These are phyloP conservation scores for Chlamydomonas asymmetrica DNA, from an alignment of 139 green algal species.

Conservation along the genomic window DNA sequence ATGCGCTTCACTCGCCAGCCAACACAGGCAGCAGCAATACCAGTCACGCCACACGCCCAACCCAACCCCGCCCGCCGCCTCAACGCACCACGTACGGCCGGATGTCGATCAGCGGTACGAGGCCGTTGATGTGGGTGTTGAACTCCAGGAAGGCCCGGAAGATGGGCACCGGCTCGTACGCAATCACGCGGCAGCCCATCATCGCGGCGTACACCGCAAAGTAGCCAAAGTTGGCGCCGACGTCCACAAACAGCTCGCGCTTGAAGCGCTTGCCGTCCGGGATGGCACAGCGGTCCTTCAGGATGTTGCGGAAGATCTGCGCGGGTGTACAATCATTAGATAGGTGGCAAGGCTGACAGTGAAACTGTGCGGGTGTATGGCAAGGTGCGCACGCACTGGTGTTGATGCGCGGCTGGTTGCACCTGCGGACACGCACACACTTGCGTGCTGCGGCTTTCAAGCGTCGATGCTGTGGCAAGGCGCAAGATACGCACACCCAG, in stretches of 20 bases:
- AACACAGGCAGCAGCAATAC: no score
- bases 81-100: no score
- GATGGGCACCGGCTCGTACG: slow-evolving; percentile 77
- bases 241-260: slow-evolving; percentile 67
- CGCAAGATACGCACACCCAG: not conserved
- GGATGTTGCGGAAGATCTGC: slow-evolving; percentile 43
- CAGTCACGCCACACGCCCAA: no score
- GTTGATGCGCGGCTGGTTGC: not conserved
- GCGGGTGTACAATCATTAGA: not conserved
- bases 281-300: slow-evolving; percentile 42
- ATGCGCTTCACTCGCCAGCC: no score
- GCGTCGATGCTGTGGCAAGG: not conserved
- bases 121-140: slow-evolving; percentile 52
- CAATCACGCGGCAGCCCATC: slow-evolving; percentile 78
- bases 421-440: not conserved
- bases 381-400: not conserved
- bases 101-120: slow-evolving; percentile 45
- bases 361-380: not conserved
- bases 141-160: slow-evolving; percentile 77
- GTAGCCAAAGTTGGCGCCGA: slow-evolving; percentile 84
- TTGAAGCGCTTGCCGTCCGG: not conserved
- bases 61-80: no score
- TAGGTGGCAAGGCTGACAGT: not conserved
- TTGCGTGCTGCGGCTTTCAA: not conserved
- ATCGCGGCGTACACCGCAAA: slow-evolving; percentile 65